These are phyloP conservation scores for Carpinus fangiana DNA, from an alignment of 306 rosid genomes.

Conservation along the genomic window DNA sequence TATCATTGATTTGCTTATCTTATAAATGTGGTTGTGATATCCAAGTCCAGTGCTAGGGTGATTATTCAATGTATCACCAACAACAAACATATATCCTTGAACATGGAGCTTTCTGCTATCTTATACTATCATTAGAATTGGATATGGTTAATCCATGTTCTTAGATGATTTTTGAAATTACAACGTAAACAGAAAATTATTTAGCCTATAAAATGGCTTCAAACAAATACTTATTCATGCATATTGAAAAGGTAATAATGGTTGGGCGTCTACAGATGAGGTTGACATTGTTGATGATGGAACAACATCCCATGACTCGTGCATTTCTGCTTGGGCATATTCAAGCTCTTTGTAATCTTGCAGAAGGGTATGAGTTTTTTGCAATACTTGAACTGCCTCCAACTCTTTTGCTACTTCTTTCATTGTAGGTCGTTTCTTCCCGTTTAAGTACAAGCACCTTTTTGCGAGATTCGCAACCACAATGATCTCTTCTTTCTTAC, in stretches of 20 bases:
- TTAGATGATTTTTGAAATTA: too few relatives aligned
- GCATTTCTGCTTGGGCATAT: neutral
- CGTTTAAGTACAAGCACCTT: neutral
- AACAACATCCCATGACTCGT: neutral
- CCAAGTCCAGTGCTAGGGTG: too few relatives aligned
- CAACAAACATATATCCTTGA: too few relatives aligned
- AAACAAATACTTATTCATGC: too few relatives aligned
- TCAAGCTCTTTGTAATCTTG: neutral
- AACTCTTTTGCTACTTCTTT: neutral
- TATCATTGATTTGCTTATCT: too few relatives aligned
- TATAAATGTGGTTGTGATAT: too few relatives aligned
- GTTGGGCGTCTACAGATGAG: neutral
- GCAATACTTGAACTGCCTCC: neutral
- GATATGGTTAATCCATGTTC: too few relatives aligned
- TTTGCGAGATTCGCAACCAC: neutral
- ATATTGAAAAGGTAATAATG: neutral
- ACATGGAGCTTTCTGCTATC: too few relatives aligned
- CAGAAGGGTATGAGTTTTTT: neutral
- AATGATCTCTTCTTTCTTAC: neutral
- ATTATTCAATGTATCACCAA: too few relatives aligned
- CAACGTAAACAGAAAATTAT: too few relatives aligned
- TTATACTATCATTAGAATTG: too few relatives aligned
- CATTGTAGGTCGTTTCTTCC: neutral
- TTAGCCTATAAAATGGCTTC: too few relatives aligned
- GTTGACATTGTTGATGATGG: neutral